phyloP scores from a whole-genome alignment of 1,284 basidiomycete genomes.

The Cystobasidium pallidum region DNA sequence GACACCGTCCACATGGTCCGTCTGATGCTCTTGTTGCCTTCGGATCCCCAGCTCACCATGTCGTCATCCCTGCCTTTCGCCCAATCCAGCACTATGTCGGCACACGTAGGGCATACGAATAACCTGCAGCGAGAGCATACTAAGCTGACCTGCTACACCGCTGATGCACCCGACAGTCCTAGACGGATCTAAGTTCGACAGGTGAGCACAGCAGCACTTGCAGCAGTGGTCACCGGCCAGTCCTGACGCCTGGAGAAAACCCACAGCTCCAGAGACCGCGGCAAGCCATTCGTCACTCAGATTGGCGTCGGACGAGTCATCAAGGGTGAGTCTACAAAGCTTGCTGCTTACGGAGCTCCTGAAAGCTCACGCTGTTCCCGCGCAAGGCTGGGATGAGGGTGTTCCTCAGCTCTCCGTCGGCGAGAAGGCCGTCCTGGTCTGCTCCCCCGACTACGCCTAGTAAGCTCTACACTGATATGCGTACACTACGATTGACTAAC shows the following conservation, averaged over 20 bases:
- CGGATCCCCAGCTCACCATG: conserved; percentile 2
- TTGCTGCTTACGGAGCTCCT: background rate
- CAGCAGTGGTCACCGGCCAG: no score
- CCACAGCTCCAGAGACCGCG: conserved; percentile 56
- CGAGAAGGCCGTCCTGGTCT: conserved; percentile 55
- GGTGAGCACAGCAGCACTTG: background rate
- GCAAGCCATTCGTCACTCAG: conserved; percentile 51
- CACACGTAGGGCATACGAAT: conserved; percentile 48
- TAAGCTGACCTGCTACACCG: background rate
- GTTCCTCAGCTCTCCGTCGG: conserved; percentile 55
- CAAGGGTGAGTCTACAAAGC: conserved; percentile 47
- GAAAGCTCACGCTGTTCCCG: background rate
- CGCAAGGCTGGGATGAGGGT: conserved; percentile 57
- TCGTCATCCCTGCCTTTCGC: background rate
- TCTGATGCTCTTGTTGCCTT: background rate
- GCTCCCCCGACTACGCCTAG: conserved; percentile 57
- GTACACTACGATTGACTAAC: background rate
- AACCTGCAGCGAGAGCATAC: background rate
- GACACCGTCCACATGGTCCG: conserved; percentile 46
- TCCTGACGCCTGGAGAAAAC: conserved; percentile 43
- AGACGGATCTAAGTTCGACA: conserved; percentile 42
- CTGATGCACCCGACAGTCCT: conserved; percentile 16
- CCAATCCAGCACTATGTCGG: conserved; percentile 51
- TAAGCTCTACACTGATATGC: conserved; percentile 49
- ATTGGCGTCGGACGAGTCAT: conserved; percentile 57